Evolutionary conservation across 345 rosid genomes (phyloP).

Genomic region (rapeseed (Brassica napus)): DNA sequence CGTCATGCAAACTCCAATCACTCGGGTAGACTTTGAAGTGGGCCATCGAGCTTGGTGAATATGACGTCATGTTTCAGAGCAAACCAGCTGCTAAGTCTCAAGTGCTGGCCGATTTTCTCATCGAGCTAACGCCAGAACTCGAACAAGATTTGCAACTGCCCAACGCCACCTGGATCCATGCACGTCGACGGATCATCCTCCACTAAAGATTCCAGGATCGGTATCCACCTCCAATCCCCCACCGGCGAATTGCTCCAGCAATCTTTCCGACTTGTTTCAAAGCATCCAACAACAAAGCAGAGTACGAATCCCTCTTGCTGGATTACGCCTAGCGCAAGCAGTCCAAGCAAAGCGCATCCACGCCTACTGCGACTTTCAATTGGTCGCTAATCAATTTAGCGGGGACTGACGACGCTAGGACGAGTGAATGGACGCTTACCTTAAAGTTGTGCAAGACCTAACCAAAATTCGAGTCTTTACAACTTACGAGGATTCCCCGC

Average conservation of each 20-base stretch:
- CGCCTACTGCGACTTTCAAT: too few relatives aligned
- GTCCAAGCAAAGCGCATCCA: too few relatives aligned
- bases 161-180: not conserved
- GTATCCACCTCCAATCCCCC: not conserved
- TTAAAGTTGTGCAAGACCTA: not conserved
- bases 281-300: not conserved
- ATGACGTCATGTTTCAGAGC: not conserved
- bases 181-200: not conserved
- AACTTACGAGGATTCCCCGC: too few relatives aligned
- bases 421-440: not conserved
- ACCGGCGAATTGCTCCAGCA: not conserved
- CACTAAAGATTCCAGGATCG: not conserved
- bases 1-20: not conserved
- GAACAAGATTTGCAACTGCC: not conserved
- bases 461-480: not conserved
- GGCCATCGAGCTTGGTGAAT: not conserved
- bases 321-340: too few relatives aligned
- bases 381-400: not conserved
- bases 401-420: not conserved
- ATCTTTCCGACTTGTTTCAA: not conserved
- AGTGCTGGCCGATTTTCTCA: not conserved
- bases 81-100: not conserved
- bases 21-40: not conserved
- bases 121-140: not conserved
- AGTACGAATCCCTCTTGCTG: too few relatives aligned